Base-by-base conservation (phyloP, 208 protist species). In the Leishmania guyanensis region DNA sequence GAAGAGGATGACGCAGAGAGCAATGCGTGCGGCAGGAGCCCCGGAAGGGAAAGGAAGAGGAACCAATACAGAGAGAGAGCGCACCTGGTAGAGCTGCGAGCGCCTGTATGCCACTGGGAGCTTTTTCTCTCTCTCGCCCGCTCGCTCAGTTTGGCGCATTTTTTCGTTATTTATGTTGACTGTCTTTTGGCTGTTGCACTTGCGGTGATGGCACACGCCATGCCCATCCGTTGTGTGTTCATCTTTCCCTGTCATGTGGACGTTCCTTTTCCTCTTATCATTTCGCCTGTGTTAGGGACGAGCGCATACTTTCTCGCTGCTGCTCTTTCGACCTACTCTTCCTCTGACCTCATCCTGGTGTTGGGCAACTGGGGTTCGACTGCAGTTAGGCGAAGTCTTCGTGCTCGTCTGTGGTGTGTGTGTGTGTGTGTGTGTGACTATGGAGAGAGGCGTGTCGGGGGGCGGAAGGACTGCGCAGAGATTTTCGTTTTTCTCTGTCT, bases 121-220 rank as follows among this genome's bases (percentile, higher is more conserved):
- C 39, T 54, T 66, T 82, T 64, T 78, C 77, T 56, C 76, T 80
- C 9, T 51, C 20, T 65, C 46, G 17, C 60, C 26, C 17, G 10
- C 43, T 58, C 39, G 46, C 53, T 50, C 36, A 33, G 46, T 78
- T 22, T 29, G 54, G 29, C 39, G 33, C 22, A 54, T 12, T 26
- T 29, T 46, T 6, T 77, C 33, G 20, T 78, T 20, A 6, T 56
- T 58, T 33, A 36, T 79, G 3, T 72, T 70, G 50, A 56, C 22
- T 14, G 72, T 16, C n/a, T 9, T 77, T 48, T 75, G 2, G 0
- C 5, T 56, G 12, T 62, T 62, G 43, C 43, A 46, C 43, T 46
- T 46, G 43, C 43, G 43, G 17, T 26, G 20, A 8, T n/a, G 14
- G 54, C 17, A 58, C 22, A 22, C 8, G 1, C 54, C 33, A 12